A percentile compares a stretch with the other conserved stretches of the same genome.
Evolutionary conservation across 306 rosid species (phyloP).

Genomic region (Glycine tomentella): DNA sequence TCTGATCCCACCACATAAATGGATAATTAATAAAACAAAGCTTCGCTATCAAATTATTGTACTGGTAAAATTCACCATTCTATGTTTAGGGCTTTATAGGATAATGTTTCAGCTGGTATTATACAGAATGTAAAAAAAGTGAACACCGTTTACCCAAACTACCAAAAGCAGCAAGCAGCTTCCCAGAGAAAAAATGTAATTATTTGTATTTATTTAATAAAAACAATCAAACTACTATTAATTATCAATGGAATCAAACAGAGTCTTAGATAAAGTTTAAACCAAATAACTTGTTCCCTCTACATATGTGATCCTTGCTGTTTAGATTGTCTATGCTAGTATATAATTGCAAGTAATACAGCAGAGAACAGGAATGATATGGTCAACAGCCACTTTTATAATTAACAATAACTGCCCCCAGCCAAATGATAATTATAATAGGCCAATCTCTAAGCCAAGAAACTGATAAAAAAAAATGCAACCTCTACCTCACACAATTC

Average conservation of each 20-base stretch:
- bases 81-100: not conserved
- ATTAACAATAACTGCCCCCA: not conserved
- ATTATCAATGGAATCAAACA: not conserved
- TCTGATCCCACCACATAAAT: too few species aligned
- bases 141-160: not conserved
- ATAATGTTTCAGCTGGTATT: not conserved
- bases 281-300: not conserved
- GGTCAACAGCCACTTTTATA: not conserved
- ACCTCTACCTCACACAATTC: not conserved
- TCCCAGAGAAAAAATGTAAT: not conserved
- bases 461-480: not conserved
- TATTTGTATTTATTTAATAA: not conserved
- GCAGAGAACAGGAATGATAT: conserved; percentile 1
- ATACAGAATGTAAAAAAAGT: not conserved
- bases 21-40: not conserved
- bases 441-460: not conserved
- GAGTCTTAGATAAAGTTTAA: not conserved
- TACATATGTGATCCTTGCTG: too few species aligned
- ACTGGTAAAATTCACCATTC: not conserved
- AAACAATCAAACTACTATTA: not conserved
- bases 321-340: too few species aligned
- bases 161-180: not conserved
- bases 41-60: not conserved
- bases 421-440: not conserved
- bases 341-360: not conserved